Base-by-base conservation (phyloP, 1,284 basidiomycete genomes). In the Microbotryomycetes sp. region DNA sequence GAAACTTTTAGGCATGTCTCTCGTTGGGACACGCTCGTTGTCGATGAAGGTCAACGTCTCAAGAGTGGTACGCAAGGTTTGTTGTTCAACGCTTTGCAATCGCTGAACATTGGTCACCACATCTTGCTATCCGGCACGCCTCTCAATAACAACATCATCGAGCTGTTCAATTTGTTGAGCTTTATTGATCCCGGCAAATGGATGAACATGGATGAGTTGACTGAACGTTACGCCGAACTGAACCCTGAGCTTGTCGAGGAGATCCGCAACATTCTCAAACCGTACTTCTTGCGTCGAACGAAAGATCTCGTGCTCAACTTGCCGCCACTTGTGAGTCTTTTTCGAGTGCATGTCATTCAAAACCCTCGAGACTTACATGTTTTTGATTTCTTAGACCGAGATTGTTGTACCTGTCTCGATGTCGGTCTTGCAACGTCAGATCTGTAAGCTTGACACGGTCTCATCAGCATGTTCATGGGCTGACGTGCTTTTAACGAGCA, bases 81-180 rank as follows among this genome's bases (percentile, higher is more conserved):
- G 56, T 81, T 97, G 26, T 96, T 93, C 80, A 85, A 81, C 71
- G 86, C 86, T 60, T 78, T 97, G 59, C 87, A 86, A 57, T 86
- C 88, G 65, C 78, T 97, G 58, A 86, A 86, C 32, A 83, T 82
- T 32, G 79, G 83, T 3, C 91, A 97, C 73, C 85, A 90, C 22
- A 81, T 97, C 49, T 86, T 97, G 57, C 87, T 97, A 82, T 96
- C 93, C 19, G 73, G 92, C 82, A 97, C 96, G 1, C 94, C 94
- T 2, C 77, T 98, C 56, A 97, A 98, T 76, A 97, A 97, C 78
- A 97, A 96, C 72, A 86, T 97, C 42, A 83, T 89, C 56, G 94
- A 98, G 76, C 77, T 94, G 25, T 92, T 96, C 80, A 96, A 92
- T 74, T 80, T 97, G 48, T 90, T 97, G 84, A 89, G 91, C 75